Conservation (phyloP, 208 protist genomes). For the Leptomonas pyrrhocoris region DNA sequence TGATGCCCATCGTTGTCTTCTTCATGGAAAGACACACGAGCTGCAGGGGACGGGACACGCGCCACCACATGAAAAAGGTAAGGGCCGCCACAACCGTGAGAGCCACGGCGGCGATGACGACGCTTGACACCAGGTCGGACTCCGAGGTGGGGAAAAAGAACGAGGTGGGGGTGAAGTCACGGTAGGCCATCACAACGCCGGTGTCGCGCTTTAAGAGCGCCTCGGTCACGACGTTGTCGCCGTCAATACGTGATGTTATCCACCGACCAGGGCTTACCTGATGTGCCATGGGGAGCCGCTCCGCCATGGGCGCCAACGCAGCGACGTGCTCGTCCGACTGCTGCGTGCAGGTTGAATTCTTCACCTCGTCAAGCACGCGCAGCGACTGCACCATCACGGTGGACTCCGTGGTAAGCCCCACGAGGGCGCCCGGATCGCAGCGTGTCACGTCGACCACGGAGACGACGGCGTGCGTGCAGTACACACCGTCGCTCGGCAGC, state of each 20-base stretch:
- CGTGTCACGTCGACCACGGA: neutral
- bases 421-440: too few relatives aligned
- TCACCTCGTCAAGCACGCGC: constrained; percentile 10
- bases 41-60: constrained; percentile 33
- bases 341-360: constrained; percentile 5
- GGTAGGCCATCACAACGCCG: constrained; percentile 19
- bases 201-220: neutral
- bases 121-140: constrained; percentile 7
- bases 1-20: constrained; percentile 20
- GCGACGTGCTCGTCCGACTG: neutral
- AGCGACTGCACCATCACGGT: neutral
- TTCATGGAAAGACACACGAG: constrained; percentile 42
- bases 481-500: neutral
- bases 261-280: neutral
- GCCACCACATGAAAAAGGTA: constrained; percentile 28
- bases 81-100: constrained; percentile 19
- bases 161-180: constrained; percentile 30
- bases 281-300: neutral
- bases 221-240: neutral
- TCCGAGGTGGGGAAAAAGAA: constrained; percentile 22
- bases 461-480: constrained; percentile 18
- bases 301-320: neutral
- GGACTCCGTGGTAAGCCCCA: neutral
- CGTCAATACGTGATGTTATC: neutral
- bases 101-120: constrained; percentile 31